Percentiles rank a stretch among this genome's conserved stretches.
Evolutionary conservation across 2,329 filamentous ascomycete species (phyloP).

Genomic region (Aureobasidium sp.): DNA sequence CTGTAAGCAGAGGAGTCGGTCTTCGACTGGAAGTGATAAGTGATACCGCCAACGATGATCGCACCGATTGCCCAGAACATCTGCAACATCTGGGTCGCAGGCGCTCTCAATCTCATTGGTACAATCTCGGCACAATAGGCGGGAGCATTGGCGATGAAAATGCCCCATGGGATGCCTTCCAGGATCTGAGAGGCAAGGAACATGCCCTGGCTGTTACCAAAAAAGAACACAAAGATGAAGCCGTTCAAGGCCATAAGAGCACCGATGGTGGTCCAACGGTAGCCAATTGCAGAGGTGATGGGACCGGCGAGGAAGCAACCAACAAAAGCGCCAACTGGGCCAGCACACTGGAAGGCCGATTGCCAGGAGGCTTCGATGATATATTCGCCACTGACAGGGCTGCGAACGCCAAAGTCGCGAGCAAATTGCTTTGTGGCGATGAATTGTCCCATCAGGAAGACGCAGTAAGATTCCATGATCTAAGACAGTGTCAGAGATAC

Average conservation of each 20-base stretch:
- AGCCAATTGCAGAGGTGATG: conserved; percentile 53
- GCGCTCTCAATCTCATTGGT: conserved; percentile 50
- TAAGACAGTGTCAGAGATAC: conserved; percentile 29
- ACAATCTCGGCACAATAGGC: conserved; percentile 58
- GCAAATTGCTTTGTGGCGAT: conserved; percentile 43
- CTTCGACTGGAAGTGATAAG: conserved; percentile 46
- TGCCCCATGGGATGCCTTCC: conserved; percentile 58
- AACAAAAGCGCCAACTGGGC: conserved; percentile 53
- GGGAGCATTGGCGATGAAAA: conserved; percentile 59
- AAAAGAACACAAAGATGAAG: conserved; percentile 56
- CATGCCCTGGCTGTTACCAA: conserved; percentile 41
- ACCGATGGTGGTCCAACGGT: conserved; percentile 52
- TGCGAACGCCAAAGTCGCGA: too few species aligned
- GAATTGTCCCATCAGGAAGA: conserved; percentile 56
- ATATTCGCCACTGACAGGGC: too few species aligned
- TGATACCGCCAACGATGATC: conserved; percentile 54
- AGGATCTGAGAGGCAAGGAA: conserved; percentile 51
- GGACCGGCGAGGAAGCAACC: conserved; percentile 55
- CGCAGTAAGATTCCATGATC: conserved; percentile 60
- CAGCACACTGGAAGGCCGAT: conserved; percentile 50
- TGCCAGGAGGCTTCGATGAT: conserved; percentile 45
- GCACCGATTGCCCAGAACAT: conserved; percentile 59
- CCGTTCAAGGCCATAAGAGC: conserved; percentile 52
- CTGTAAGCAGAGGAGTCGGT: conserved; percentile 25
- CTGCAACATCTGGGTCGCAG: conserved; percentile 56